phyloP scores from a whole-genome alignment of 345 rosid genomes.

The Leavenworthia alabamica region DNA sequence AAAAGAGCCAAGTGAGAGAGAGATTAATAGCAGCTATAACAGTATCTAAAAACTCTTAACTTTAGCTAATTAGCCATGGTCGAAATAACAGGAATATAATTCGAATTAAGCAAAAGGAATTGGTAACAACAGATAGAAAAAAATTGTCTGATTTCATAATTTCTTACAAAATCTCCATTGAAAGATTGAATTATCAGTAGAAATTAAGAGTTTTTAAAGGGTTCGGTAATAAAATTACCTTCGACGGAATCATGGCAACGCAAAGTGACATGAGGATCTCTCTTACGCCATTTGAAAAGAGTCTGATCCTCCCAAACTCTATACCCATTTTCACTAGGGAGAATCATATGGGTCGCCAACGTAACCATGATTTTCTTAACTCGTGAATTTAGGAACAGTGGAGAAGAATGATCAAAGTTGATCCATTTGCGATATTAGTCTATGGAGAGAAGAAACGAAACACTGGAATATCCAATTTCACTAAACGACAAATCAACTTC shows the following conservation, averaged over 20 bases:
- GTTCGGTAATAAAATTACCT: slow-evolving; percentile 33
- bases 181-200: background rate
- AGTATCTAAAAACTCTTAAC: background rate
- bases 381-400: slow-evolving; percentile 9
- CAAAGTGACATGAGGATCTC: slow-evolving; percentile 83
- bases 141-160: background rate
- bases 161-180: background rate
- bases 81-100: background rate
- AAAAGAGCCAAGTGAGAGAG: background rate
- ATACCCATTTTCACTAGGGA: slow-evolving; percentile 52
- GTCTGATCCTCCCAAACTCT: slow-evolving; percentile 77
- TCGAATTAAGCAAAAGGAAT: background rate
- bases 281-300: slow-evolving; percentile 77
- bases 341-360: slow-evolving; percentile 39
- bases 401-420: slow-evolving; percentile 26
- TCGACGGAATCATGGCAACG: slow-evolving; percentile 85
- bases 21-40: background rate
- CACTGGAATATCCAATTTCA: slow-evolving; percentile 14
- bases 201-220: background rate
- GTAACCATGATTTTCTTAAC: slow-evolving; percentile 35
- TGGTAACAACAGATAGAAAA: background rate
- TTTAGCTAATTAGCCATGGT: background rate
- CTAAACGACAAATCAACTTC: slow-evolving; percentile 16
- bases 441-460: background rate
- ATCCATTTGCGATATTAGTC: slow-evolving; percentile 8